Evolutionary conservation across 192 early-diverging fungal genomes (phyloP).

Genomic region (Phycomyces blakesleeanus): DNA sequence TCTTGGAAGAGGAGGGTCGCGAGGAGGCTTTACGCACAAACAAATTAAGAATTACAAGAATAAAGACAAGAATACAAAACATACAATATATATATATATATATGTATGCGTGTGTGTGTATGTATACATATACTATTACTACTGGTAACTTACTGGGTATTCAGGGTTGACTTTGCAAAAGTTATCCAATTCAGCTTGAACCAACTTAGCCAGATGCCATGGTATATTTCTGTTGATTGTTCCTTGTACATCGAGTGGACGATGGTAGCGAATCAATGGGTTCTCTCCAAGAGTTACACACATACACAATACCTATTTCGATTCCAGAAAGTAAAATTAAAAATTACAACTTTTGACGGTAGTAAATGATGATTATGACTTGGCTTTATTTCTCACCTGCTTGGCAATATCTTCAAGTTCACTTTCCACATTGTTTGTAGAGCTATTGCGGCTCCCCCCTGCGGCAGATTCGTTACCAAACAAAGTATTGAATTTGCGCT

Average conservation of each 20-base stretch:
- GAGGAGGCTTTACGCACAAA: slow-evolving; percentile 29
- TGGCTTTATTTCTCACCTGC: slow-evolving; percentile 43
- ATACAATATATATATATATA: background rate
- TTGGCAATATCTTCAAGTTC: slow-evolving; percentile 52
- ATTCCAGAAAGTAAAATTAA: no score
- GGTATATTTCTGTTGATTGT: slow-evolving; percentile 59
- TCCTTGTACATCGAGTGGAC: slow-evolving; percentile 68
- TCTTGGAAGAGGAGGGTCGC: slow-evolving; percentile 51
- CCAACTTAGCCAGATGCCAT: slow-evolving; percentile 71
- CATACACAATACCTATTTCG: slow-evolving; percentile 77
- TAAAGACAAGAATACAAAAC: background rate
- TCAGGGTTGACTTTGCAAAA: slow-evolving; percentile 62
- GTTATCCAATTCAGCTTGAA: slow-evolving; percentile 84
- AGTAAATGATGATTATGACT: no score
- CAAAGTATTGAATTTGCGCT: slow-evolving; percentile 21
- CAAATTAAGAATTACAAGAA: no score
- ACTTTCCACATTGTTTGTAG: slow-evolving; percentile 30
- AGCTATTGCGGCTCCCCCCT: slow-evolving; percentile 1
- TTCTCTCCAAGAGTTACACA: slow-evolving; percentile 85
- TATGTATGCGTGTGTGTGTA: no score
- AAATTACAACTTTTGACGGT: no score
- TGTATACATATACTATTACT: no score
- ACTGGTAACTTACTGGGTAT: slow-evolving; percentile 61
- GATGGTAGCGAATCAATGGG: slow-evolving; percentile 90
- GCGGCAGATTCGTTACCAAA: slow-evolving; percentile 15